Base-by-base conservation (phyloP, 805 yeast genomes). In the Metschnikowia borealis region DNA sequence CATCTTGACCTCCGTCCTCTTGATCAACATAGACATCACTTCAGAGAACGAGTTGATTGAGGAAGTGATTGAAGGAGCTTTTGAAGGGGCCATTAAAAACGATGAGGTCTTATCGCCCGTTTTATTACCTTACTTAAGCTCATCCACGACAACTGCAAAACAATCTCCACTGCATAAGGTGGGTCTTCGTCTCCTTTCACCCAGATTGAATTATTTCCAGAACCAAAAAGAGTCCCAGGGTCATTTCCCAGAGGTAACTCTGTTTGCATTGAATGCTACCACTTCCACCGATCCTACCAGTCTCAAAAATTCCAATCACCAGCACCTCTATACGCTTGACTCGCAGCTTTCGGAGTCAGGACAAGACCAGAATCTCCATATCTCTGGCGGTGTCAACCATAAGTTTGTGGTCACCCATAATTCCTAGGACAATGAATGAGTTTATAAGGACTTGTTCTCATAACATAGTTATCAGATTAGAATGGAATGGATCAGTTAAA, bases 21-120 rank as follows among this genome's bases (percentile, higher is more conserved):
- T 78, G 44, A 74, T 79, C 31, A 79, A 77, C 55, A 53, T 77
- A 29, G 70, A 71, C 44, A 51, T 71, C n/a, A 58, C 64, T 10
- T 66, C 74, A 6, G 80, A 77, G 52, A 68, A 74, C 47, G 80
- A 77, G 34, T 62, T 68, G 5, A 71, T 75, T 6, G 75, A 75
- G 39, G 71, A 69, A 21, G 78, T 78, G 4, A 74, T 79, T 13
- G 81, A 77, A 29, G 74, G 67, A 6, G 75, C 81, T 1, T 60
- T 79, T 7, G 78, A 71, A 48, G 77, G 74, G 39, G 81, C 82
- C 2, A 74, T 79, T 5, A 60, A 60, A 23, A 62, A 69, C 29
- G 81, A 79, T 56, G 80, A 73, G 50, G 59, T 68, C 29, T 59
- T 79, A 41, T 70, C 78, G 4, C 81, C 82, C 0, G 54, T 77